Conservation (phyloP, 78 protist species). For the Creolimax fragrantissima region DNA sequence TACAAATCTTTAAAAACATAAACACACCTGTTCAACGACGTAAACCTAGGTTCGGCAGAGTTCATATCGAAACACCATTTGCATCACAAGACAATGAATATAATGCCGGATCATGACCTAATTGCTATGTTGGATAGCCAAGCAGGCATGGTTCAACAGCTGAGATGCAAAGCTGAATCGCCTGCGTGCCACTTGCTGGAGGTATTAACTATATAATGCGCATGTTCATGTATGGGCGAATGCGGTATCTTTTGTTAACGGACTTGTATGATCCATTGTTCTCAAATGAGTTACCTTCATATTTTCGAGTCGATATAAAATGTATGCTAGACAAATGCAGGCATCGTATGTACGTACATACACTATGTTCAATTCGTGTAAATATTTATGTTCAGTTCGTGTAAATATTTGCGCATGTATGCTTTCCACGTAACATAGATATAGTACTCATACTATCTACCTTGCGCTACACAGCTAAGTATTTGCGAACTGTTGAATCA, state of each 20-base stretch:
- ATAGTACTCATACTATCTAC: not conserved
- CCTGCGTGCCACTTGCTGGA: not conserved
- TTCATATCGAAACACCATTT: not conserved
- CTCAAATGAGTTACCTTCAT: no score
- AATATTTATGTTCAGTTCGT: not conserved
- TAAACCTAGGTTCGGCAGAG: no score
- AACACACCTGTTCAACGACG: no score
- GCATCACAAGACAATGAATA: conserved; percentile 18
- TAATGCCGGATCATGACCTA: conserved; percentile 25
- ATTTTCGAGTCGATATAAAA: not conserved
- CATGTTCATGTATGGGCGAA: no score
- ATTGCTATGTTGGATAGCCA: not conserved
- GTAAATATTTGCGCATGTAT: not conserved
- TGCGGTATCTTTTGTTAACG: no score
- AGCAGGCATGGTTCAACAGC: conserved; percentile 13
- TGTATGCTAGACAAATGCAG: not conserved
- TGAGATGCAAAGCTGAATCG: not conserved
- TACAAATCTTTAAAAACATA: no score
- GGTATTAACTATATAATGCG: no score
- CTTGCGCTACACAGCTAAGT: not conserved
- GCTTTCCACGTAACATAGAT: not conserved
- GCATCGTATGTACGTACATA: not conserved
- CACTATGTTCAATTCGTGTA: not conserved
- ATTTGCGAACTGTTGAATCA: not conserved
- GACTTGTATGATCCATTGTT: no score